Conservation (phyloP, 345 rosid species). For the Euclidium syriacum region DNA sequence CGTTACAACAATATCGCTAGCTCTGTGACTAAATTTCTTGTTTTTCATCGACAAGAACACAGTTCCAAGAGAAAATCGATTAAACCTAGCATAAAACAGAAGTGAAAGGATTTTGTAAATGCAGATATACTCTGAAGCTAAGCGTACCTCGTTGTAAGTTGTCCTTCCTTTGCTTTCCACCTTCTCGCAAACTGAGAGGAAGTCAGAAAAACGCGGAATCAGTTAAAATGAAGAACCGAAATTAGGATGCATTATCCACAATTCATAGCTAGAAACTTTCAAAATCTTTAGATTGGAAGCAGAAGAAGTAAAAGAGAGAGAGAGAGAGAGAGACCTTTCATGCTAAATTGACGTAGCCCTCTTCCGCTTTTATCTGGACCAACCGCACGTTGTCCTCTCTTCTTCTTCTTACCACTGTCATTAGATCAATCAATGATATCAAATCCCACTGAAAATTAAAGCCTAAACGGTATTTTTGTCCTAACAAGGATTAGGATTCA, state of each 20-base stretch:
- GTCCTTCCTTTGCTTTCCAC: conserved; percentile 99
- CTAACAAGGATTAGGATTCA: background rate
- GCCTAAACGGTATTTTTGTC: background rate
- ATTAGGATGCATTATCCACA: background rate
- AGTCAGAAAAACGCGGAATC: conserved; percentile 4
- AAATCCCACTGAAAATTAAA: background rate
- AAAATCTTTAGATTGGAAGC: background rate
- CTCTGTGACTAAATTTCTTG: background rate
- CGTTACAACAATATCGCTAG: background rate
- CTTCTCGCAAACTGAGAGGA: conserved; percentile 79
- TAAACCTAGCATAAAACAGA: no score
- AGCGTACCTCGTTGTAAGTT: conserved; percentile 91
- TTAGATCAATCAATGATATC: background rate
- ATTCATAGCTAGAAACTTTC: background rate
- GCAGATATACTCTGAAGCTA: no score
- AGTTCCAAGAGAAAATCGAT: no score
- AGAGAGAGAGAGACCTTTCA: conserved; percentile 64
- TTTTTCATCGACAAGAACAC: background rate
- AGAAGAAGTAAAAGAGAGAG: background rate
- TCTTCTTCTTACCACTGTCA: conserved; percentile 75
- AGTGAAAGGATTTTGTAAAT: no score
- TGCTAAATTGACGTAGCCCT: conserved; percentile 99
- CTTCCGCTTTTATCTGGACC: conserved; percentile 94
- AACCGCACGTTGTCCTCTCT: conserved; percentile 80
- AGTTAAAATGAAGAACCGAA: background rate